Conservation (phyloP, 257 asterid species). For the Nemophila menziesii region DNA sequence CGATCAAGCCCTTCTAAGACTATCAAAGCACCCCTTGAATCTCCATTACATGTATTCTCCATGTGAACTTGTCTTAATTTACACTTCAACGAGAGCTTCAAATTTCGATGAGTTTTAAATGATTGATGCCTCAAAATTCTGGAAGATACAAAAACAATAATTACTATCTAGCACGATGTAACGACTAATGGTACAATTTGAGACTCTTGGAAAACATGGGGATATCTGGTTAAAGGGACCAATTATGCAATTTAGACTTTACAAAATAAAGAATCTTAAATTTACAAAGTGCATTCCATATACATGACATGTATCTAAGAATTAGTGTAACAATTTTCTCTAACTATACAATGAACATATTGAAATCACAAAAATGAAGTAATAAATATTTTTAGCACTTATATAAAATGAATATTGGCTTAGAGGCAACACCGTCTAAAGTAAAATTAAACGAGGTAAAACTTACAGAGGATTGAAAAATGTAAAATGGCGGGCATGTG, state of each 20-base stretch:
- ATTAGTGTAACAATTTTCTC: too few relatives aligned
- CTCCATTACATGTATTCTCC: conserved; percentile 33
- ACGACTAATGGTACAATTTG: too few relatives aligned
- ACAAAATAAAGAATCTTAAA: too few relatives aligned
- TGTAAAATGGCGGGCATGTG: conserved; percentile 28
- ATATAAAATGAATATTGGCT: background rate
- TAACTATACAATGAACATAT: too few relatives aligned
- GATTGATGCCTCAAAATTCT: conserved; percentile 26
- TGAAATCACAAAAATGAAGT: too few relatives aligned
- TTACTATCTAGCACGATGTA: background rate
- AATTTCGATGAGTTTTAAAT: conserved; percentile 15
- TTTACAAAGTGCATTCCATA: too few relatives aligned
- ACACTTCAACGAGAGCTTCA: conserved; percentile 35
- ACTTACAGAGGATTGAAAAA: conserved; percentile 41
- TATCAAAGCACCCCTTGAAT: conserved; percentile 78
- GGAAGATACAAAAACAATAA: conserved; percentile 5
- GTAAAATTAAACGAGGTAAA: conserved; percentile 5
- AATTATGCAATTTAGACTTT: too few relatives aligned
- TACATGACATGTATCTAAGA: too few relatives aligned
- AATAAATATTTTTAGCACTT: too few relatives aligned
- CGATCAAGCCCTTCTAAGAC: conserved; percentile 93
- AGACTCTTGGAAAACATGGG: too few relatives aligned
- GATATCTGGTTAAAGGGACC: too few relatives aligned
- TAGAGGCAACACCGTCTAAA: background rate
- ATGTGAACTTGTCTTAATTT: conserved; percentile 42